Evolutionary conservation across 2,329 filamentous ascomycete species (phyloP).

Genomic region (Pezicula neosporulosa): DNA sequence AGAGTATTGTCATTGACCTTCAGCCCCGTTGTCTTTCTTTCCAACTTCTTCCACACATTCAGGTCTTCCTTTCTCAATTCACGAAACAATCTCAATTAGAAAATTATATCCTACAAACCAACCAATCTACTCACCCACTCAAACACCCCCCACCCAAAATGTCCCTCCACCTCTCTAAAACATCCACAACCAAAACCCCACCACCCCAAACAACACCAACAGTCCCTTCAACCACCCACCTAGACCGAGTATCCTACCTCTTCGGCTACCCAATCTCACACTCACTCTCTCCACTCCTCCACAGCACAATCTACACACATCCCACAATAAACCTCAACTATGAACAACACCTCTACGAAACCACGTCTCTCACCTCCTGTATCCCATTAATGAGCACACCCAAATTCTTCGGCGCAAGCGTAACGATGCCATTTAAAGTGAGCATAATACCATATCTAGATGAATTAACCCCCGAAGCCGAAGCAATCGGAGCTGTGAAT

Average conservation of each 20-base stretch:
- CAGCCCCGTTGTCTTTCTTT: no score
- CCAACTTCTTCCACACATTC: no score
- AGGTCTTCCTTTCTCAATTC: no score
- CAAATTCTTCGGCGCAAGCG: conserved; percentile 63
- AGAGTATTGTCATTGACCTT: no score
- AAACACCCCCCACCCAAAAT: conserved; percentile 2
- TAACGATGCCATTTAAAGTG: conserved; percentile 85
- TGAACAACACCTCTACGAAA: conserved; percentile 51
- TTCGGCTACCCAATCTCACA: conserved; percentile 55
- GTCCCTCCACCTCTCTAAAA: conserved; percentile 5
- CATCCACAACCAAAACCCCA: neutral
- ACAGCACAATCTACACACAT: conserved; percentile 49
- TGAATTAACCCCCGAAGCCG: conserved; percentile 68
- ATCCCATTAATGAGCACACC: conserved; percentile 50
- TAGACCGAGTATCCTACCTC: conserved; percentile 38
- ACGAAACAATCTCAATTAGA: no score
- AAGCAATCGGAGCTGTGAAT: conserved; percentile 74
- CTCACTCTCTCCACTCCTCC: conserved; percentile 52
- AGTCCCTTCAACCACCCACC: conserved; percentile 15
- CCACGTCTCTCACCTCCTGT: conserved; percentile 44
- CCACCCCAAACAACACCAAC: conserved; percentile 2
- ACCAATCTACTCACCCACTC: neutral
- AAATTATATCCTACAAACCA: neutral
- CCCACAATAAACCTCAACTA: conserved; percentile 41
- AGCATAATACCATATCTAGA: conserved; percentile 72